These are phyloP conservation scores for Melocanna baccifera DNA, from an alignment of 176 grass and related monocot genomes.

Conservation along the genomic window DNA sequence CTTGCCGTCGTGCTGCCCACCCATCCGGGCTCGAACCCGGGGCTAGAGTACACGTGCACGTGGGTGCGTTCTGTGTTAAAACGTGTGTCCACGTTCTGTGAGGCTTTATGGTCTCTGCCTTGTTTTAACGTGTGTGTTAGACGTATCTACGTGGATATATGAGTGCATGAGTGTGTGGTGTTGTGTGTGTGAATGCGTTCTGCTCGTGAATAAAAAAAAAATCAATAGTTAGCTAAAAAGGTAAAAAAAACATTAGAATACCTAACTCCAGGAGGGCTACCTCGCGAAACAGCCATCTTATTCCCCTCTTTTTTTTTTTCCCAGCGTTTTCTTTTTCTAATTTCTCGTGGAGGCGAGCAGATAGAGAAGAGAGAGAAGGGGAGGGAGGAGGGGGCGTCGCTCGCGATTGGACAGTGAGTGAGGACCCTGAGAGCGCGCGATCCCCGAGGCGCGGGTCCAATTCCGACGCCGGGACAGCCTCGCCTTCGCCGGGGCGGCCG, in stretches of 20 bases:
- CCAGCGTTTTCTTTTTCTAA: conserved; percentile 12
- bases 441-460: conserved; percentile 17
- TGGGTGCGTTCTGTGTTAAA: too few species aligned
- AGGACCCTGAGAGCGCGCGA: conserved; percentile 23
- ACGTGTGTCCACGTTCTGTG: too few species aligned
- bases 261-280: not conserved
- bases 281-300: not conserved
- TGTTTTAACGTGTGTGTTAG: too few species aligned
- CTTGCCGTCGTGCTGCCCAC: too few species aligned
- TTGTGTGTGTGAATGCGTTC: too few species aligned
- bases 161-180: too few species aligned
- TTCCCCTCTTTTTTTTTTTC: not conserved
- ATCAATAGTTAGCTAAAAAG: too few species aligned
- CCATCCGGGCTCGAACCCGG: too few species aligned
- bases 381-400: not conserved
- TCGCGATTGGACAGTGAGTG: conserved; percentile 34
- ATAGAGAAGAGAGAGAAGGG: conserved; percentile 16
- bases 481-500: conserved; percentile 22
- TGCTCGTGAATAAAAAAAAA: too few species aligned
- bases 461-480: conserved; percentile 10
- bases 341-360: conserved; percentile 60
- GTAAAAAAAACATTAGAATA: not conserved
- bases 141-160: too few species aligned
- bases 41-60: too few species aligned
- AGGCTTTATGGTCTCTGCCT: too few species aligned